phyloP scores from a whole-genome alignment of 2,329 filamentous ascomycete species.

The Stagonosporopsis cucurbitacearum region DNA sequence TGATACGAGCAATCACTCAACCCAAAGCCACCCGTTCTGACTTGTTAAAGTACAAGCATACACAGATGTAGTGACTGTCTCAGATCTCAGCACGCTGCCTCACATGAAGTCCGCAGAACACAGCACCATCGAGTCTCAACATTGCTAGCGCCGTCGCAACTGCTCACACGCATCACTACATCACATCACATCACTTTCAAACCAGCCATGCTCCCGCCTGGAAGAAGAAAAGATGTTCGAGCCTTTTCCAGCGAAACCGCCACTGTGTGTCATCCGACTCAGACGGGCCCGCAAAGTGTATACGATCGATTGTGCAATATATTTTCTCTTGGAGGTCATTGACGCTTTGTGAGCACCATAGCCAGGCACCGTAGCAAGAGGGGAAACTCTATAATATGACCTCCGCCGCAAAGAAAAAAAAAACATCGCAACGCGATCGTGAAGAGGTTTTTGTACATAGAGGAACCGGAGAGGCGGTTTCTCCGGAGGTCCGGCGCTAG shows the following conservation, averaged over 20 bases:
- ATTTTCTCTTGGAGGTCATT: slow-evolving; percentile 74
- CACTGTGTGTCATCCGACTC: slow-evolving; percentile 31
- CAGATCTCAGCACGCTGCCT: too few species aligned
- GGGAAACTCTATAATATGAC: slow-evolving; percentile 69
- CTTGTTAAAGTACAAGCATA: neutral
- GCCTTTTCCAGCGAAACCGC: slow-evolving; percentile 53
- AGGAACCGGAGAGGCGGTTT: slow-evolving; percentile 4
- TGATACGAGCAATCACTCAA: slow-evolving; percentile 5
- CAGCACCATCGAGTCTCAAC: too few species aligned
- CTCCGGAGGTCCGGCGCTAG: slow-evolving; percentile 7
- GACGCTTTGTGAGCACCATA: slow-evolving; percentile 68
- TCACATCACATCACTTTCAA: neutral
- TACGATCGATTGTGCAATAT: slow-evolving; percentile 72
- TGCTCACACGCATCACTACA: neutral
- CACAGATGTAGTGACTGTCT: too few species aligned
- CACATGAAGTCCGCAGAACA: too few species aligned
- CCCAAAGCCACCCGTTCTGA: neutral
- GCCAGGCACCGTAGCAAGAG: slow-evolving; percentile 73
- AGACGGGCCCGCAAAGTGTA: slow-evolving; percentile 50
- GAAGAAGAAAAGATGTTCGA: slow-evolving; percentile 60
- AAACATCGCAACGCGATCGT: slow-evolving; percentile 51
- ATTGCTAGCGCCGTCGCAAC: neutral
- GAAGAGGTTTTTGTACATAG: slow-evolving; percentile 36
- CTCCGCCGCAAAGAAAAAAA: slow-evolving; percentile 74
- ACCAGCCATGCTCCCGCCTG: neutral